These are phyloP conservation scores for Beta corolliflora DNA, from an alignment of 179 eudicot genomes.

Conservation along the genomic window DNA sequence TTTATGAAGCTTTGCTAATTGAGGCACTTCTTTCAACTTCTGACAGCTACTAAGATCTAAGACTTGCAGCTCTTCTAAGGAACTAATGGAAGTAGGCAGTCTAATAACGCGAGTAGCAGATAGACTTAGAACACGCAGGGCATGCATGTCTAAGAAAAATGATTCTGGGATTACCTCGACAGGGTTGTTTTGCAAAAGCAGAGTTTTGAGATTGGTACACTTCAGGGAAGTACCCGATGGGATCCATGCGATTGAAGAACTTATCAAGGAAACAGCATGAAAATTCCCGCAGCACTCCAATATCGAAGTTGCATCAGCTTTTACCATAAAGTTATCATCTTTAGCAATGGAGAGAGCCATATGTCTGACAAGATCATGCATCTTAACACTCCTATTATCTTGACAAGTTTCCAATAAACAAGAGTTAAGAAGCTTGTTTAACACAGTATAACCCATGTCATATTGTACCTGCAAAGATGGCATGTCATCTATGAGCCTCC, in stretches of 20 bases:
- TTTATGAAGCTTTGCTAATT: conserved; percentile 17
- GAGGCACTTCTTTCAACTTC: conserved; percentile 9
- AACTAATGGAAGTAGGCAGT: conserved; percentile 14
- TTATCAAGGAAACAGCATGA: conserved; percentile 7
- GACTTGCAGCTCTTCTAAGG: conserved; percentile 19
- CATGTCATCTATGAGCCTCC: conserved; percentile 22
- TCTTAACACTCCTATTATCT: conserved; percentile 9
- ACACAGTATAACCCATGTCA: conserved; percentile 21
- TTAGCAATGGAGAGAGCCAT: conserved; percentile 20
- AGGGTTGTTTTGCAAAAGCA: background rate
- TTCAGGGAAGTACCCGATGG: background rate
- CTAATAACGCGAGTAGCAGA: conserved; percentile 7
- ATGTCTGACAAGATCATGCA: conserved; percentile 17
- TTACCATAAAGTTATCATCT: conserved; percentile 2
- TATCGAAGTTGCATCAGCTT: background rate
- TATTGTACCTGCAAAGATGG: conserved; percentile 19
- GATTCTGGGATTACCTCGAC: conserved; percentile 17
- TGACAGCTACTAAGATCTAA: conserved; percentile 20
- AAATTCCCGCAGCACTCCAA: background rate
- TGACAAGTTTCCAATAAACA: conserved; percentile 19
- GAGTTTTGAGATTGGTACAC: conserved; percentile 3
- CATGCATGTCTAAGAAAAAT: conserved; percentile 14
- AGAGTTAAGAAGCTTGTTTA: conserved; percentile 29
- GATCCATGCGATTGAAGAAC: background rate
- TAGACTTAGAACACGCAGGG: conserved; percentile 25